Evolutionary conservation across 2,329 filamentous ascomycete genomes (phyloP).

Genomic region (Tolypocladium ophioglossoides): DNA sequence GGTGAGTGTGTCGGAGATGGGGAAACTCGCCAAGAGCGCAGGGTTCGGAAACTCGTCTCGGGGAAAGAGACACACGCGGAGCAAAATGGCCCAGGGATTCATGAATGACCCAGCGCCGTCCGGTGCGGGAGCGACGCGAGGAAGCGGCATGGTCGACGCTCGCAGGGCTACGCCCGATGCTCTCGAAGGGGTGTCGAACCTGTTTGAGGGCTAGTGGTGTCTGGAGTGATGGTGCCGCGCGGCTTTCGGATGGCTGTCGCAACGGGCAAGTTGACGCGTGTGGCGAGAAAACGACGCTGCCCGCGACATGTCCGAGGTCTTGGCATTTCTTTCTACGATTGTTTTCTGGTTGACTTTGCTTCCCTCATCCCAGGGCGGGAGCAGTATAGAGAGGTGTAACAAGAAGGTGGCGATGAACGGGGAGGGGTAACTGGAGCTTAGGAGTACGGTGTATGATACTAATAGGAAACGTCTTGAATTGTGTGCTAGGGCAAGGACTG

Average conservation of each 20-base stretch:
- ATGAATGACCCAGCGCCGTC: conserved; percentile 41
- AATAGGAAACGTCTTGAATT: neutral
- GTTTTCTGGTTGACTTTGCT: neutral
- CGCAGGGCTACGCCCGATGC: conserved; percentile 35
- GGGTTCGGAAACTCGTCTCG: conserved; percentile 19
- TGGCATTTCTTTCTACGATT: neutral
- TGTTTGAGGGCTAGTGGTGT: conserved; percentile 30
- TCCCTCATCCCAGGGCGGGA: neutral
- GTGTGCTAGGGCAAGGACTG: no score
- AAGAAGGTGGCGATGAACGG: neutral
- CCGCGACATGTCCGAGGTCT: neutral
- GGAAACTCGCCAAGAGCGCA: conserved; percentile 57
- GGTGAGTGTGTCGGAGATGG: conserved; percentile 86
- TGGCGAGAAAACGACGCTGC: neutral
- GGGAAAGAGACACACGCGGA: conserved; percentile 17
- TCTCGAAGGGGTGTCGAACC: conserved; percentile 43
- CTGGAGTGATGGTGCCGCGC: neutral
- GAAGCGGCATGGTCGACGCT: conserved; percentile 13
- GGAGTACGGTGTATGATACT: neutral
- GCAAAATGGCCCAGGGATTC: conserved; percentile 54
- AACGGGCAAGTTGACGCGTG: neutral
- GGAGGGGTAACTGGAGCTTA: neutral
- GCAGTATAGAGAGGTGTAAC: neutral
- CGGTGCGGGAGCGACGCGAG: conserved; percentile 16
- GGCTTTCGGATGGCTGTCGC: neutral